Evolutionary conservation across 2,329 filamentous ascomycete genomes (phyloP), one percentile per base, ranked within the genome.

Genomic region (Arthrobotrys sinensis): DNA sequence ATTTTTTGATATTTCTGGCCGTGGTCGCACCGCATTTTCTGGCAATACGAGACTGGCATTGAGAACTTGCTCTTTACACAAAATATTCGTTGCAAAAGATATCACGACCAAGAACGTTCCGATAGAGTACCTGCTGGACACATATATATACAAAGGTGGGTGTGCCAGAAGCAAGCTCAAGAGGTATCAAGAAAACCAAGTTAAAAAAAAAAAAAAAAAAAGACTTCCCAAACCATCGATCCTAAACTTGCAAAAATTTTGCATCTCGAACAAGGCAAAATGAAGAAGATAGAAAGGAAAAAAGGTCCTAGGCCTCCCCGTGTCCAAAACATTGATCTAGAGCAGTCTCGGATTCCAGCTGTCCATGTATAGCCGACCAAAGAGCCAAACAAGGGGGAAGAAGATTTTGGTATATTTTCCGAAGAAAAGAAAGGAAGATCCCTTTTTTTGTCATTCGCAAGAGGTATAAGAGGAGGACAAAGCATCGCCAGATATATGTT

Each of bases 71-170:
- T 28, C 24, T 28, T 28, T 28, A 28, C 24, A 28, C 24, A 28
- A 28, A 28, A 28, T 28, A 2, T 28, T 28, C 24, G 24, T 4
- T 28, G 24, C 36, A 38, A 8, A 38, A 50, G 2, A 34, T 46
- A 46, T 38, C 21, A 7, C 19, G 38, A 65, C 24, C 43, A 45
- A 45, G 34, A 38, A 38, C 14, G 24, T 53, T 69, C 38, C 50
- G 28, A 16, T 53, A 53, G 50, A 34, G 50, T 70, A 70, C 45
- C 32, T 63, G 43, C 67, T 50, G 16, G 53, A 70, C 45, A 62
- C 62, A 52, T 46, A 71, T 63, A 71, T 40, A 46, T 45, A 53
- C 28, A 40, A 21, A 66, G 36, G 16, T 24, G 16, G 14, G 38
- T 53, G n/a, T 65, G 11, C 28, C 32, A 38, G 50, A 40, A 55